phyloP scores from a whole-genome alignment of 805 yeast species.

The Lipomyces japonicus region DNA sequence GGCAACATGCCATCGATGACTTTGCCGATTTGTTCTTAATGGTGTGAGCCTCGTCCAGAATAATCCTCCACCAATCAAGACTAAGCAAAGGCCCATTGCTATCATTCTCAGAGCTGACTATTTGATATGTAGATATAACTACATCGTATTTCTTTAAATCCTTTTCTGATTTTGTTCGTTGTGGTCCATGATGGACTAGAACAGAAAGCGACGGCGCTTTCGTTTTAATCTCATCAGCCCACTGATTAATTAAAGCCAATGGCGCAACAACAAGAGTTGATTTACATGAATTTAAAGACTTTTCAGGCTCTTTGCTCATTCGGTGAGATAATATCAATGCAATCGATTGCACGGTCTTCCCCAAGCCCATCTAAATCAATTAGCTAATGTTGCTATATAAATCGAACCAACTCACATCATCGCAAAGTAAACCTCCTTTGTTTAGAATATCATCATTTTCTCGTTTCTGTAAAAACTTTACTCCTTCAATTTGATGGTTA shows the following conservation, averaged over 20 bases:
- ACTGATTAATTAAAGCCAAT: conserved; percentile 43
- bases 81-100: conserved; percentile 31
- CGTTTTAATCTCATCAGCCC: conserved; percentile 40
- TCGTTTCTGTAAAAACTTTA: conserved; percentile 42
- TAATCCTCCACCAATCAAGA: conserved; percentile 50
- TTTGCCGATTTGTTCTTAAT: conserved; percentile 52
- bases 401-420: conserved; percentile 44
- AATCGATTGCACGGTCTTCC: conserved; percentile 76
- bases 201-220: conserved; percentile 39
- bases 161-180: conserved; percentile 16
- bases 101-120: conserved; percentile 43
- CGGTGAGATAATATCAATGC: conserved; percentile 54
- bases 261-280: conserved; percentile 45
- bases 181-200: conserved; percentile 41
- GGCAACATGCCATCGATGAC: conserved; percentile 46
- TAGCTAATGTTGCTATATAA: not conserved
- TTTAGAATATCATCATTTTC: conserved; percentile 35
- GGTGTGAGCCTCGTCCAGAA: conserved; percentile 63
- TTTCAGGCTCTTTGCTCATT: conserved; percentile 43
- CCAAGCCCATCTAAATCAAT: conserved; percentile 70
- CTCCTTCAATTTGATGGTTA: conserved; percentile 49
- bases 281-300: conserved; percentile 26
- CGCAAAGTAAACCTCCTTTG: conserved; percentile 68
- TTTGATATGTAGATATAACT: conserved; percentile 86
- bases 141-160: conserved; percentile 57